A percentile compares a stretch with the other conserved stretches of the same genome.
These are phyloP conservation scores for Wickerhamiella domercqiae DNA, from an alignment of 805 yeast species.

Conservation along the genomic window DNA sequence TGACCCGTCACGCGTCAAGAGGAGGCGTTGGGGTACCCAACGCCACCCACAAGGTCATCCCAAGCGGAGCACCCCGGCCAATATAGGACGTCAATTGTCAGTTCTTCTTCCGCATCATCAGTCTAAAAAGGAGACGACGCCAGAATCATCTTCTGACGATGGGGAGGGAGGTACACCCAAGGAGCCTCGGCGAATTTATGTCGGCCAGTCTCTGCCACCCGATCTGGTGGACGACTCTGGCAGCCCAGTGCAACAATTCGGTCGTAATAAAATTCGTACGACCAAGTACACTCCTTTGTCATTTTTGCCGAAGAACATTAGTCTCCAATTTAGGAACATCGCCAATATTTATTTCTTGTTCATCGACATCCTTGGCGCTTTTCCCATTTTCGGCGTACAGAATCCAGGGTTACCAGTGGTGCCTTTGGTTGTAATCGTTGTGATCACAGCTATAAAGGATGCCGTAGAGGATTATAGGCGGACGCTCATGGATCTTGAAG, in stretches of 20 bases:
- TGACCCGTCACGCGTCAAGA: slow-evolving; percentile 5
- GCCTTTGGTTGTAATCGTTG: slow-evolving; percentile 65
- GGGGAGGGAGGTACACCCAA: background rate
- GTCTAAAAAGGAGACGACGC: background rate
- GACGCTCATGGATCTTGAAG: slow-evolving; percentile 46
- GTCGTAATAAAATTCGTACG: slow-evolving; percentile 88
- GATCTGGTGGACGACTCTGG: slow-evolving; percentile 39
- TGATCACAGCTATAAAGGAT: slow-evolving; percentile 61
- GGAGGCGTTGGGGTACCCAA: slow-evolving; percentile 64
- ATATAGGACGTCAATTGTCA: background rate
- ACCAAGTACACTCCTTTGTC: slow-evolving; percentile 89
- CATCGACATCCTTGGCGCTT: slow-evolving; percentile 63
- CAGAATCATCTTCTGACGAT: background rate
- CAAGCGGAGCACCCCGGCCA: slow-evolving; percentile 2
- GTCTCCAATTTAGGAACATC: slow-evolving; percentile 68
- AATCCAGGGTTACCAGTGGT: slow-evolving; percentile 65
- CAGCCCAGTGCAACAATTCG: slow-evolving; percentile 44
- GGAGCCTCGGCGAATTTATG: slow-evolving; percentile 29
- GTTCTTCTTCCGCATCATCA: background rate
- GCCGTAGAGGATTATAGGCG: slow-evolving; percentile 68
- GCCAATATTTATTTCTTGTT: slow-evolving; percentile 83
- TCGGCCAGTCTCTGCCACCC: slow-evolving; percentile 36
- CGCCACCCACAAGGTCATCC: slow-evolving; percentile 61
- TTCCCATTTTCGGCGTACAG: slow-evolving; percentile 61
- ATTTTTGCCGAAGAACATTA: slow-evolving; percentile 74